These are phyloP conservation scores for Cercophora newfieldiana DNA, from an alignment of 495 filamentous ascomycete species.

Conservation along the genomic window DNA sequence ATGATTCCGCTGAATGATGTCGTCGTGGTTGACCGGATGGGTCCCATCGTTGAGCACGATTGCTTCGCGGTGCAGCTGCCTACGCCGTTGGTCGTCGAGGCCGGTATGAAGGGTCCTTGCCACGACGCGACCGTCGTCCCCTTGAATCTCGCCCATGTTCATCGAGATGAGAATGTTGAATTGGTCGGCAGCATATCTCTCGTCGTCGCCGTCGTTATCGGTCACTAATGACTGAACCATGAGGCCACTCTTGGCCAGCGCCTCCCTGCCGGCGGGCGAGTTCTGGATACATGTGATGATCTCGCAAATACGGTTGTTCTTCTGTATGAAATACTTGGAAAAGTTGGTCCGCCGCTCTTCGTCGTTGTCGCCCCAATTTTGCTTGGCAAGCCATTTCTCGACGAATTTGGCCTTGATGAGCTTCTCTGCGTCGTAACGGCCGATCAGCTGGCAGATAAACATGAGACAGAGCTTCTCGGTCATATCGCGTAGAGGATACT, in stretches of 20 bases:
- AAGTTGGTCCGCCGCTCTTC: constrained; percentile 50
- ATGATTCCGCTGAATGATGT: constrained; percentile 55
- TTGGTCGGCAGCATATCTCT: constrained; percentile 16
- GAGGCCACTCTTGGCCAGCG: constrained; percentile 44
- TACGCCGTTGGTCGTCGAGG: constrained; percentile 52
- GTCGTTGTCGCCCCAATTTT: constrained; percentile 52
- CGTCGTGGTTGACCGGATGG: constrained; percentile 53
- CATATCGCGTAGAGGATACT: constrained; percentile 53
- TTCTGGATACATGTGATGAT: constrained; percentile 41
- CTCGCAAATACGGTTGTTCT: constrained; percentile 47
- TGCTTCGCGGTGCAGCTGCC: constrained; percentile 60
- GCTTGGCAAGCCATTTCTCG: constrained; percentile 56
- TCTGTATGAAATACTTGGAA: constrained; percentile 39
- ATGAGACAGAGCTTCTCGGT: constrained; percentile 53
- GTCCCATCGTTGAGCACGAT: constrained; percentile 66
- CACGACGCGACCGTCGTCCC: constrained; percentile 30
- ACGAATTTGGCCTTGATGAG: constrained; percentile 53
- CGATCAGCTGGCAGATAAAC: constrained; percentile 46
- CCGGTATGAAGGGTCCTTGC: constrained; percentile 43
- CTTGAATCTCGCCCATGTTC: constrained; percentile 32
- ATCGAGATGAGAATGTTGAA: constrained; percentile 39
- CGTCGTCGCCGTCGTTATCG: constrained; percentile 18
- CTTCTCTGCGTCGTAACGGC: constrained; percentile 41
- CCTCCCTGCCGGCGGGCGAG: constrained; percentile 40
- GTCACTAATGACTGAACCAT: constrained; percentile 20